Evolutionary conservation across 768 basidiomycete species (phyloP), one percentile per base, ranked within the genome.

Genomic region (Boletus edulis): DNA sequence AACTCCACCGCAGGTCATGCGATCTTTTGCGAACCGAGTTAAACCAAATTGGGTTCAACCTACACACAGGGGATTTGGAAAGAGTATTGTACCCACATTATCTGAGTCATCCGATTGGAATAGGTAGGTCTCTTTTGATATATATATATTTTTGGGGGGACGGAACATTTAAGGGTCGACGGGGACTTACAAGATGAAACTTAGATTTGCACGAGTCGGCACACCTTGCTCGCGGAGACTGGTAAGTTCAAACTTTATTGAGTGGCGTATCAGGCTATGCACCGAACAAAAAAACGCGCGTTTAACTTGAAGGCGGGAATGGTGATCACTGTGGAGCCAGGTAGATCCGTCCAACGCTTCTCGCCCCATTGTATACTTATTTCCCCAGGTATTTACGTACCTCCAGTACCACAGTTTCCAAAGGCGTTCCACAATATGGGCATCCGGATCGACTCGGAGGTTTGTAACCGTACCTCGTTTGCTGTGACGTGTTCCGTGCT

Each of bases 391-490:
- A 80, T 96, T 32, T 98, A 97, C 66, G 91, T 99, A 38, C 97
- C 96, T 4, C 84, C 87, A 1, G 78, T 81, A 8, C 65, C 84
- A 3, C 75, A 82, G 42, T 98, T 91, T 69, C 97, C 96, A 3
- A 87, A 82, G 59, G 82, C 83, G 49, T 98, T 94, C 72, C 94
- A 96, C 62, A 89, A 93, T 59, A 81, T 97, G 29, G 94, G 91
- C 8, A 86, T 98, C 55, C 84, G 96, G 44, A 93, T 99, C 63
- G 96, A n/a, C n/a, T n/a, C n/a, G n/a, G n/a, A 96, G 79, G 90
- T 87, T 53, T 39, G 59, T 56, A 31, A 37, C 22, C 17, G 8
- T 44, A 39, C 27, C 41, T 38, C 20, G 42, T 35, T 37, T 46
- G 10, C 8, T 31, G 12, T 10, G 44, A 17, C 46, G 46, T 47